Evolutionary conservation across 768 basidiomycete species (phyloP).

Genomic region (Paxillus rubicundulus): DNA sequence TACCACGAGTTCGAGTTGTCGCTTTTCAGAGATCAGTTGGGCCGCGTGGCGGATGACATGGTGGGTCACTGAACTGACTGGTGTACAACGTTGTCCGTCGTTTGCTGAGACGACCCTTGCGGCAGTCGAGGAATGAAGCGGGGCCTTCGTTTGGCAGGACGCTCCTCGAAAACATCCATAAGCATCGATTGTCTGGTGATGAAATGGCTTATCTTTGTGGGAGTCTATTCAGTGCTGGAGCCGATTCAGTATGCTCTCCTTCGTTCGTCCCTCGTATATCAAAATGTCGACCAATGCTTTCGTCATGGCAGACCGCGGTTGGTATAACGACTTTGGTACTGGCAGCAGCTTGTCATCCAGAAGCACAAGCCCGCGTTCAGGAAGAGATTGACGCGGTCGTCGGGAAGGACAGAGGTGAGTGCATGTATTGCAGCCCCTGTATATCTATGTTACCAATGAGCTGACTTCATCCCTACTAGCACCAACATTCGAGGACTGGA

Average conservation of each 20-base stretch:
- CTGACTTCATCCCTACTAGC: constrained; percentile 18
- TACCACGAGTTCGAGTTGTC: constrained; percentile 50
- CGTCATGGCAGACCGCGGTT: constrained; percentile 38
- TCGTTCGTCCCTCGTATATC: not conserved
- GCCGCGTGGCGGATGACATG: constrained; percentile 42
- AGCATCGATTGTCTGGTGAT: constrained; percentile 47
- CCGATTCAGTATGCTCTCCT: constrained; percentile 42
- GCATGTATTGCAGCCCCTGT: not conserved
- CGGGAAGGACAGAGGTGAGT: constrained; percentile 35
- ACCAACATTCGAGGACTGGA: constrained; percentile 36
- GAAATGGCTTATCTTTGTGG: constrained; percentile 61
- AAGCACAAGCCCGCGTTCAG: constrained; percentile 47
- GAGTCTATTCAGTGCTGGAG: constrained; percentile 59
- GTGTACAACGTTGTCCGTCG: too few relatives aligned
- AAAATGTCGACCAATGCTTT: not conserved
- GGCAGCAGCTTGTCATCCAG: constrained; percentile 54
- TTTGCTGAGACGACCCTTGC: not conserved
- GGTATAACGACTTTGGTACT: constrained; percentile 48
- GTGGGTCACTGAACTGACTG: constrained; percentile 20
- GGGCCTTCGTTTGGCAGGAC: constrained; percentile 47
- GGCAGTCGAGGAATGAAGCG: constrained; percentile 12
- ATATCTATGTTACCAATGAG: not conserved
- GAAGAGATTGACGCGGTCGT: constrained; percentile 52
- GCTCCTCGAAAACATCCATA: constrained; percentile 46
- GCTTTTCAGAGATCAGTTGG: constrained; percentile 50